Evolutionary conservation across 2,329 filamentous ascomycete genomes (phyloP), one percentile per base, ranked within the genome.

Genomic region (Epichloe typhina): DNA sequence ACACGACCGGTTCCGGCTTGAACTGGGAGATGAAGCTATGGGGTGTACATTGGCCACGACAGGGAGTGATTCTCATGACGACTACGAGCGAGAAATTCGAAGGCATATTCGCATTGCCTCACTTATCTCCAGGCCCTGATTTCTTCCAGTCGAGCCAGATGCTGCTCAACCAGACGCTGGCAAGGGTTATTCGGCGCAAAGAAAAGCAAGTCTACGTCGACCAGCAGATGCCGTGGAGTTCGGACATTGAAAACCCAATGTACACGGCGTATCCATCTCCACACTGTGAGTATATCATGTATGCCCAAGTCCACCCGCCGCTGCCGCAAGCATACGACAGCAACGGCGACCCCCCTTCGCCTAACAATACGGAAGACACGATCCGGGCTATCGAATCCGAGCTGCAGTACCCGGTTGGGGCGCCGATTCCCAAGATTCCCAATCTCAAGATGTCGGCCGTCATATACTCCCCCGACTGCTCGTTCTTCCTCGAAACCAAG

Each of bases 51-150:
- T 94, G 89, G 74, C 82, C 85, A 38, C 76, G 78, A n/a, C 79
- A 85, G 55, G 93, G 93, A 2, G 79, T 82, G 13, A 79, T 93
- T 47, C 71, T 97, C 37, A 71, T 97, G 62, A 87, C 85, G 2
- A 96, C 91, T 0, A 91, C 89, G 46, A 96, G 89, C 65, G 86
- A 95, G 62, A 96, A 95, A 70, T 93, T 93, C 61, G 81, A 84
- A n/a, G 90, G 93, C 42, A 83, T 97, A 51, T 95, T 95, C 64
- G 86, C 83, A 2, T 71, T 97, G 45, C 90, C 93, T 26, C 89
- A 97, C 65, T 76, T 98, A 48, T 74, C 86, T 0, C 76, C 87
- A 0, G 66, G 71, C 19, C 62, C 70, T 3, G 71, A 78, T 46
- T 81, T 76, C 61, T 80, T 80, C 63, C 64, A 69, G 61, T 74